A percentile compares a stretch with the other conserved stretches of the same genome.
Evolutionary conservation across 108 stramenopile genomes (phyloP).

Genomic region (Conticribra weissflogii): DNA sequence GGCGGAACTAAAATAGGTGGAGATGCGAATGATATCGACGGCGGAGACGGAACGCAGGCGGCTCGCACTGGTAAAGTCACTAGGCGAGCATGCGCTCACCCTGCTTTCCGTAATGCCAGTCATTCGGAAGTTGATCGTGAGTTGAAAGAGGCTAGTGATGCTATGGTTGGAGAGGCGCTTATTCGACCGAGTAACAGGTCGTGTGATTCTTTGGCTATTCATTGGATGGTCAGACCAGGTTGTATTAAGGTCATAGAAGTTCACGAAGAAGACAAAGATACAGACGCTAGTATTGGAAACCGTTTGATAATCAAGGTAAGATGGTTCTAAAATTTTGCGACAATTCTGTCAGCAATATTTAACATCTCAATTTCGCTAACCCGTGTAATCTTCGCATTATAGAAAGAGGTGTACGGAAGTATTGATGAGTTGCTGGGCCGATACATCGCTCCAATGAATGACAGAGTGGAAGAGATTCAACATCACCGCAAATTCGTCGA

Average conservation of each 20-base stretch:
- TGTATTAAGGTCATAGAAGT: constrained; percentile 87
- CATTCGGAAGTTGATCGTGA: constrained; percentile 75
- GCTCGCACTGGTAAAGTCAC: constrained; percentile 64
- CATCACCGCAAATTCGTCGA: constrained; percentile 86
- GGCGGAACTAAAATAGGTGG: constrained; percentile 50
- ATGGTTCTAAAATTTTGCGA: neutral
- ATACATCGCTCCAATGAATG: constrained; percentile 89
- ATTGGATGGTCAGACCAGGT: constrained; percentile 85
- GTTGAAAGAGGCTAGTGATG: constrained; percentile 67
- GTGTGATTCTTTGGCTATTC: constrained; percentile 80
- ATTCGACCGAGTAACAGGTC: constrained; percentile 86
- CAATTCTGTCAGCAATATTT: neutral
- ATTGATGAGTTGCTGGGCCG: constrained; percentile 88
- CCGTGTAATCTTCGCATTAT: neutral
- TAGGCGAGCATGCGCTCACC: constrained; percentile 85
- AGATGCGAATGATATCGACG: constrained; percentile 42
- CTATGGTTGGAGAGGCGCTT: constrained; percentile 86
- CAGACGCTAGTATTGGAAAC: constrained; percentile 86
- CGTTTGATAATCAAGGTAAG: constrained; percentile 77
- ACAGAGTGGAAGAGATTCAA: constrained; percentile 77
- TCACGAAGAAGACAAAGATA: constrained; percentile 85
- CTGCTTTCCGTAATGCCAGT: constrained; percentile 84
- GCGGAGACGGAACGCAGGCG: constrained; percentile 16
- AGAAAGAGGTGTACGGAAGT: constrained; percentile 83
- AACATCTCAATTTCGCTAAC: neutral